A percentile compares a stretch with the other conserved stretches of the same genome.
phyloP scores from a whole-genome alignment of 1,139 yeast genomes.

The Hemisphaericaspora subhashii region DNA sequence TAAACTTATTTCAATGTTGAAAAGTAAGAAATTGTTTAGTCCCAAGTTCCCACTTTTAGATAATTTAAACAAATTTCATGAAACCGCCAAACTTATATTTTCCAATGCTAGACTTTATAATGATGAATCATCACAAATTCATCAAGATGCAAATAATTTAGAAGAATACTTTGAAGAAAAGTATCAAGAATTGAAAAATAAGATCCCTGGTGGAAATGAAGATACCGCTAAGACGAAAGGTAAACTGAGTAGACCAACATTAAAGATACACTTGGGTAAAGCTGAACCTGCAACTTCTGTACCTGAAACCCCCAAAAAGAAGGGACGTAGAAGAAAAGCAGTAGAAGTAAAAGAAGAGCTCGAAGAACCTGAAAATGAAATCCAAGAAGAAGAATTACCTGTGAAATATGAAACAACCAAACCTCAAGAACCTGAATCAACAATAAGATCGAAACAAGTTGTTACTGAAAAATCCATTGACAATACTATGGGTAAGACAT shows the following conservation, averaged over 20 bases:
- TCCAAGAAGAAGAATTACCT: slow-evolving; percentile 15
- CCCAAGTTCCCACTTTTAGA: slow-evolving; percentile 30
- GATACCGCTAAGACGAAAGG: slow-evolving; percentile 29
- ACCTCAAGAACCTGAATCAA: slow-evolving; percentile 16
- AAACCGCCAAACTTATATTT: slow-evolving; percentile 52
- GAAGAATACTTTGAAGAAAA: slow-evolving; percentile 33
- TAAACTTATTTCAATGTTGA: slow-evolving; percentile 42
- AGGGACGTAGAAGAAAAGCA: slow-evolving; percentile 19
- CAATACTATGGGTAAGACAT: slow-evolving; percentile 33
- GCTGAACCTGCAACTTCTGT: slow-evolving; percentile 18
- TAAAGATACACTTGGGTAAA: slow-evolving; percentile 25
- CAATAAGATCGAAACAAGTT: slow-evolving; percentile 12
- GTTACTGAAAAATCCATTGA: slow-evolving; percentile 15
- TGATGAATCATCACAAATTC: slow-evolving; percentile 54
- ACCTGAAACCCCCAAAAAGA: slow-evolving; percentile 23
- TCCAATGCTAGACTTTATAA: slow-evolving; percentile 59
- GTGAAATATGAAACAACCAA: slow-evolving; percentile 7
- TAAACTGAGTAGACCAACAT: slow-evolving; percentile 21
- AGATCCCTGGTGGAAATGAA: slow-evolving; percentile 16
- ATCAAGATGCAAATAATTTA: slow-evolving; percentile 55
- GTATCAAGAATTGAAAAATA: slow-evolving; percentile 25
- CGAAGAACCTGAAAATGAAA: slow-evolving; percentile 16
- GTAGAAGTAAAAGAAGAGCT: slow-evolving; percentile 20
- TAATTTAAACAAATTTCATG: slow-evolving; percentile 47
- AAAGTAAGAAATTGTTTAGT: slow-evolving; percentile 39